Base-by-base conservation (phyloP, 352 stramenopile genomes). In the Phytopythium delawarense region DNA sequence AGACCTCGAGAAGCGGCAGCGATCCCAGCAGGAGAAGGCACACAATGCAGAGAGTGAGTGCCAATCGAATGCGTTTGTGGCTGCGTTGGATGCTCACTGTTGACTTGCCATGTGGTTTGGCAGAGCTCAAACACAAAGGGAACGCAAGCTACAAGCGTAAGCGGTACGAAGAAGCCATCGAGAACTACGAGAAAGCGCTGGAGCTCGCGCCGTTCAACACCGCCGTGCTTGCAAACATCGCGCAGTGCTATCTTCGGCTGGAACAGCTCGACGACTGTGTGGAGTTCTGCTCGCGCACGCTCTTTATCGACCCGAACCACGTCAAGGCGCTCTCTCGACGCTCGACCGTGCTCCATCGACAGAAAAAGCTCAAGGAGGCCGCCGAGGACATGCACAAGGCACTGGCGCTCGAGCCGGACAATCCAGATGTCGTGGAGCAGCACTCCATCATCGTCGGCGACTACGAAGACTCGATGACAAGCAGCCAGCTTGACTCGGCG, bases 281-380 rank as follows among this genome's bases (percentile, higher is more conserved):
- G 46, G 84, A 94, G 62, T 92, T 92, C 61, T 86, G 75, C 42
- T 79, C 74, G 1, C 81, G 84, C 2, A 80, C 83, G 8, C 52
- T 94, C 45, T 92, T 76, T 23, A 63, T 92, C 16, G 64, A 84
- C 1, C 74, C 72, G 0, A 64, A 64, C 11, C 74, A 91, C 46
- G 71, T 94, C 13, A 94, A 94, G 51, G 82, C 82, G 30, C 70
- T 92, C 4, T 90, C 82, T 28, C 74, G 84, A 59, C 80, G 84
- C 7, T 80, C 81, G 1, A 72, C 75, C 0, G 81, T 74, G 25
- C 77, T 70, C 67, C 73, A 93, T 49, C 53, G 62, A 15, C 78
- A 89, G 61, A 57, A 80, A 34, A 80, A 75, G 44, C 67, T 76
- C 30, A 63, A 78, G 9, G 60, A 82, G 52, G 81, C 84, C 7